Conservation (phyloP, 106 monocot species). For the Vanilla planifolia region DNA sequence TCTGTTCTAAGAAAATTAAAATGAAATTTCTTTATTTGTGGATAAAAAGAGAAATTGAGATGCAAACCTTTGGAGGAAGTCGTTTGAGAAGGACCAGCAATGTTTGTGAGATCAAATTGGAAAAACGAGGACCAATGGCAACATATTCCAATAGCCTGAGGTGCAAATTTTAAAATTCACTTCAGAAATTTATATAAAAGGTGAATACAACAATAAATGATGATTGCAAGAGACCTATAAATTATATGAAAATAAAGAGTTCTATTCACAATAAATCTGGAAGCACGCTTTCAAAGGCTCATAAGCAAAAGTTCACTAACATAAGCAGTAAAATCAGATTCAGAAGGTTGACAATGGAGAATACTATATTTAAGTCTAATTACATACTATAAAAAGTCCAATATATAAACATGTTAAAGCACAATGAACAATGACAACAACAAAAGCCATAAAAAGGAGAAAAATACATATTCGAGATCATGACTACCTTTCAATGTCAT, state of each 20-base stretch:
- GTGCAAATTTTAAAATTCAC: conserved; percentile 5
- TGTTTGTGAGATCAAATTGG: conserved; percentile 85
- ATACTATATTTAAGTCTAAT: too few relatives aligned
- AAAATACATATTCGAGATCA: not conserved
- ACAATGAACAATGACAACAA: not conserved
- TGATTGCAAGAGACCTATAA: too few relatives aligned
- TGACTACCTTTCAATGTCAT: conserved; percentile 97
- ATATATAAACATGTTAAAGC: not conserved
- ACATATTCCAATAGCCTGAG: conserved; percentile 92
- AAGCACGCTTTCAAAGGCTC: too few relatives aligned
- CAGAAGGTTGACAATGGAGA: too few relatives aligned
- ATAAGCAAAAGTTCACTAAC: too few relatives aligned
- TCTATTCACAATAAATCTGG: too few relatives aligned
- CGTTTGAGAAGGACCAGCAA: conserved; percentile 78
- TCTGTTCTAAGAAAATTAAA: not conserved
- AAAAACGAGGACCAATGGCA: conserved; percentile 92
- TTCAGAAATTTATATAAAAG: too few relatives aligned
- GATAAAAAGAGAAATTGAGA: not conserved
- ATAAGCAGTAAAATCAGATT: too few relatives aligned
- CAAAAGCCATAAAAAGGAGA: not conserved
- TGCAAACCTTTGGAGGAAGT: conserved; percentile 78
- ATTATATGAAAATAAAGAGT: too few relatives aligned
- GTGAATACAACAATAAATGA: too few relatives aligned
- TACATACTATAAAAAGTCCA: too few relatives aligned
- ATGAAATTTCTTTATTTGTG: not conserved